A percentile compares a stretch with the other conserved stretches of the same genome.
phyloP scores from a whole-genome alignment of 2,329 filamentous ascomycete species.

The Coniella lustricola region DNA sequence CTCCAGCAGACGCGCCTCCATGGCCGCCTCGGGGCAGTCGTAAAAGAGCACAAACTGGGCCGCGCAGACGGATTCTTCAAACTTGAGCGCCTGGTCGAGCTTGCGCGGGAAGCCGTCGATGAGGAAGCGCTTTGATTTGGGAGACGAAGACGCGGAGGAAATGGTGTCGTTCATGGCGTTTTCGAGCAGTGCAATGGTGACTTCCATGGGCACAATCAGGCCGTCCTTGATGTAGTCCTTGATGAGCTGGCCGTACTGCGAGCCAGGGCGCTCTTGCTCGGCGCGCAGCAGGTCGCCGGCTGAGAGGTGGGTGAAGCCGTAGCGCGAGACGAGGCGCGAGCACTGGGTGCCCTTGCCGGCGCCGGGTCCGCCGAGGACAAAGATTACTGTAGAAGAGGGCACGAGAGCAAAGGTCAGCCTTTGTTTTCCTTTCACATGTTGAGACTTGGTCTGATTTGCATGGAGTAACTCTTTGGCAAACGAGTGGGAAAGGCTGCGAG shows the following conservation, averaged over 20 bases:
- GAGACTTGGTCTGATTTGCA: too few species aligned
- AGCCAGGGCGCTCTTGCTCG: constrained; percentile 81
- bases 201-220: constrained; percentile 97
- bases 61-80: constrained; percentile 81
- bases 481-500: too few species aligned
- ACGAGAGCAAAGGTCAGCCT: constrained; percentile 55
- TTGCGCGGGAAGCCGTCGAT: constrained; percentile 87
- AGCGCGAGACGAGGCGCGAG: constrained; percentile 75
- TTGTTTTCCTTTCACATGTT: too few species aligned
- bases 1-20: constrained; percentile 78
- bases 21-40: constrained; percentile 83
- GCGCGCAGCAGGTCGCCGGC: constrained; percentile 90
- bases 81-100: constrained; percentile 92
- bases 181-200: constrained; percentile 87
- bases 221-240: constrained; percentile 89
- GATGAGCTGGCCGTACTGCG: constrained; percentile 89
- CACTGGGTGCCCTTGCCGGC: constrained; percentile 97
- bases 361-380: constrained; percentile 54
- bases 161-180: constrained; percentile 80
- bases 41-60: constrained; percentile 87
- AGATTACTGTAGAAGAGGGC: constrained; percentile 7
- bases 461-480: too few species aligned
- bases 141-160: too few species aligned
- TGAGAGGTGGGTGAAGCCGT: constrained; percentile 87
- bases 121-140: constrained; percentile 60